Percentiles rank a stretch among this genome's conserved stretches.
phyloP scores from a whole-genome alignment of 1,284 basidiomycete genomes.

The Ceratobasidium sp. region DNA sequence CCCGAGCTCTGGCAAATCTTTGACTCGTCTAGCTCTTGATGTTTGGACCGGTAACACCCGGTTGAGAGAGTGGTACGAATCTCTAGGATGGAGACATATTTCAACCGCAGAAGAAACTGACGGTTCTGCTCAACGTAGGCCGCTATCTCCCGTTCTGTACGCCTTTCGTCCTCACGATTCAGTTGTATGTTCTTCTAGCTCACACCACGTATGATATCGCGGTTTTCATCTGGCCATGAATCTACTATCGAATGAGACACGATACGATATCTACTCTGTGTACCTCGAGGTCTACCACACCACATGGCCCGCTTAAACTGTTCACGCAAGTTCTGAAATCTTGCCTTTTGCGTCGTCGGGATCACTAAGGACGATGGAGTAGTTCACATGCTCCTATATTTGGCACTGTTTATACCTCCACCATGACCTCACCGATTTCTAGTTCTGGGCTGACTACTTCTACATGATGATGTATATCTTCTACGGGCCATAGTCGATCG shows the following conservation, averaged over 20 bases:
- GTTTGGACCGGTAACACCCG: conserved; percentile 27
- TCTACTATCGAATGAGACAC: too few species aligned
- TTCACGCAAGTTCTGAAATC: background rate
- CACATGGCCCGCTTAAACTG: background rate
- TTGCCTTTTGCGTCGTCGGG: background rate
- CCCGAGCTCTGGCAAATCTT: background rate
- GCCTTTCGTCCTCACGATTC: background rate
- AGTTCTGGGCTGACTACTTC: background rate
- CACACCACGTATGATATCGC: conserved; percentile 21
- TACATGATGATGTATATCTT: conserved; percentile 3
- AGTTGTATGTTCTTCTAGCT: background rate
- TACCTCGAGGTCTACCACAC: background rate
- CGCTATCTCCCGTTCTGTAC: background rate
- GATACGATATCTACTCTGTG: background rate
- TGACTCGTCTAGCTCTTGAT: conserved; percentile 4
- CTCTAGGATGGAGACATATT: conserved; percentile 17
- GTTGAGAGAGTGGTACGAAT: conserved; percentile 7
- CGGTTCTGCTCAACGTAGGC: conserved; percentile 17
- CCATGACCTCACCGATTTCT: background rate
- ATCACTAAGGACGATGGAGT: background rate
- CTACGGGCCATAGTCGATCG: background rate
- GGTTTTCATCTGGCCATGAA: conserved; percentile 30
- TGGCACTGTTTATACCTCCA: conserved; percentile 14
- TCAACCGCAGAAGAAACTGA: conserved; percentile 18
- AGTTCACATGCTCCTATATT: background rate